Evolutionary conservation across 345 rosid genomes (phyloP).

Genomic region (Lepidium sativum): DNA sequence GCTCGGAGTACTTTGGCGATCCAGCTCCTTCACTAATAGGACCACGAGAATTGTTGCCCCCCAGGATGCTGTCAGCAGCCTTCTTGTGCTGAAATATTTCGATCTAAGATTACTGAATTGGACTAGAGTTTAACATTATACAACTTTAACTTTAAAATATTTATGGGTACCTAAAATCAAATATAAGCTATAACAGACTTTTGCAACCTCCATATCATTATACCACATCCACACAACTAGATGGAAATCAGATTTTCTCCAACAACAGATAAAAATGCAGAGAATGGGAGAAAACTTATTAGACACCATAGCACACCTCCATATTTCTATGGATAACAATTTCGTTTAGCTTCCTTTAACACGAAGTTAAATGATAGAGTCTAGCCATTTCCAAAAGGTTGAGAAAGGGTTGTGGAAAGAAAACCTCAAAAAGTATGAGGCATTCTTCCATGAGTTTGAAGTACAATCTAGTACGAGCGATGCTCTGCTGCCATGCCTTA

Average conservation of each 20-base stretch:
- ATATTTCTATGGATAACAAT: neutral
- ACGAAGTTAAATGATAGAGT: neutral
- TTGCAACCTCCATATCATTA: neutral
- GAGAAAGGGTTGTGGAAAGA: constrained; percentile 14
- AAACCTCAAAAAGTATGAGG: constrained; percentile 93
- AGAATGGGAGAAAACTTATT: neutral
- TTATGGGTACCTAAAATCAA: neutral
- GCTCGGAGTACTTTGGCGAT: constrained; percentile 95
- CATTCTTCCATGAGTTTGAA: constrained; percentile 98
- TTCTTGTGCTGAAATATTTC: constrained; percentile 63
- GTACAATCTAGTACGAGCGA: constrained; percentile 91
- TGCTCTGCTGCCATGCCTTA: constrained; percentile 99
- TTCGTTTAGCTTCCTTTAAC: neutral
- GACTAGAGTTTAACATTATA: neutral
- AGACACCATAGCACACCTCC: neutral
- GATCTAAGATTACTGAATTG: neutral
- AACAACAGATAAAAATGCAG: neutral
- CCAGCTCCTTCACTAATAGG: constrained; percentile 73
- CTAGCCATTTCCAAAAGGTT: neutral
- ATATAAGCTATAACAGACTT: neutral
- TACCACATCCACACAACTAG: constrained; percentile 5
- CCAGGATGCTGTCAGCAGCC: constrained; percentile 81
- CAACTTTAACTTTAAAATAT: neutral
- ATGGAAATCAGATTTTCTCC: neutral
- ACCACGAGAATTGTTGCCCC: constrained; percentile 85